A percentile compares a stretch with the other conserved stretches of the same genome.
These are phyloP conservation scores for Nidularia pulvinata DNA, from an alignment of 768 basidiomycete genomes.

Conservation along the genomic window DNA sequence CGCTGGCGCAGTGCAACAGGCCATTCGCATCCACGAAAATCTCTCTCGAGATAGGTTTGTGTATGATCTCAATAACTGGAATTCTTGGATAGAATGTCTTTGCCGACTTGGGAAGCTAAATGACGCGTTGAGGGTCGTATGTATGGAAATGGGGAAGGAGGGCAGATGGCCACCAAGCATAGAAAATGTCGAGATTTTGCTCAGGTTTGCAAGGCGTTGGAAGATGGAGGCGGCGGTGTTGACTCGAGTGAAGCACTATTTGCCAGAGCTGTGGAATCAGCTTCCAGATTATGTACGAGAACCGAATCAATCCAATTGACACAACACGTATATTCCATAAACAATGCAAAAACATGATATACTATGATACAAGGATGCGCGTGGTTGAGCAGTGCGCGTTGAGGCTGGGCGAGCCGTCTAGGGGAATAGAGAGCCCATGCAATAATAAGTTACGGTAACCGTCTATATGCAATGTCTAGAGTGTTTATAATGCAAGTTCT, in stretches of 20 bases:
- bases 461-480: constrained; percentile 9
- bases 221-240: constrained; percentile 43
- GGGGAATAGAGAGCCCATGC: constrained; percentile 46
- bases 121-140: constrained; percentile 66
- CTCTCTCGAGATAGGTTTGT: constrained; percentile 46
- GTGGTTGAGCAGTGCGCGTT: constrained; percentile 74
- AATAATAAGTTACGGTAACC: constrained; percentile 8
- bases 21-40: constrained; percentile 52
- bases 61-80: constrained; percentile 74
- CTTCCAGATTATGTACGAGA: constrained; percentile 19
- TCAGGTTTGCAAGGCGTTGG: constrained; percentile 47
- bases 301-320: no score
- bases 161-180: constrained; percentile 44
- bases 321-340: constrained; percentile 4
- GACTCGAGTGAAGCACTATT: constrained; percentile 36
- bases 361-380: constrained; percentile 33
- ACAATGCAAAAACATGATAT: constrained; percentile 20
- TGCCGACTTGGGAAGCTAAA: constrained; percentile 66
- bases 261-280: constrained; percentile 35
- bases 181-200: constrained; percentile 49
- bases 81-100: constrained; percentile 84
- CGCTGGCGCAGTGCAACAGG: constrained; percentile 48
- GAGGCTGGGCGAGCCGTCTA: constrained; percentile 43
- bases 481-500: constrained; percentile 49
- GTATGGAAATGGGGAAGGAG: constrained; percentile 60